Evolutionary conservation across 192 early-diverging fungal genomes (phyloP), one percentile per base, ranked within the genome.

Genomic region (Linderina pennispora): DNA sequence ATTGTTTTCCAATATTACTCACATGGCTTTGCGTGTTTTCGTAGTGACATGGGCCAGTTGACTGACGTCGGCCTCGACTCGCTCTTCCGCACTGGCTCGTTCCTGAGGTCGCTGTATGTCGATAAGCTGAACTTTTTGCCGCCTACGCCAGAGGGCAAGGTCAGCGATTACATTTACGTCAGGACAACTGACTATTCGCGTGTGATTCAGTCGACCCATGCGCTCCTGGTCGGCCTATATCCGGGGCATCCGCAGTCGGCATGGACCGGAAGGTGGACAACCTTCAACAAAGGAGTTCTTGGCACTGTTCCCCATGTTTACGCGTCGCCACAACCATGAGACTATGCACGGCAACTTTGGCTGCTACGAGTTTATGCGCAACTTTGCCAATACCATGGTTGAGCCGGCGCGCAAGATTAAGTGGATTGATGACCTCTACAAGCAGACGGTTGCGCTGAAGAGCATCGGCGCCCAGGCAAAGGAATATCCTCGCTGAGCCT

Each of bases 141-240:
- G 17, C 20, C 23, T 0, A 25, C n/a, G 3, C 45, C 55, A 1
- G 36, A 26, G 3, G n/a, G 28, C 28, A 36, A 31, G 15, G 40
- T 35, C 36, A 31, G 43, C 32, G 48, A 67, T 26, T 54, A 54
- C 48, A 44, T 83, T 35, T 81, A 80, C 45, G 49, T 80, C 43
- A 68, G 78, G 23, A 58, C 72, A 3, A 78, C 80, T 0, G 80
- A 78, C 41, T 86, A 83, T 54, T 58, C 79, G 19, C 69, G 83
- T 26, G 81, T 81, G 3, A 59, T 86, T 44, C 81, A 86, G 45
- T 77, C 71, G 8, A 66, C 82, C 2, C 77, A 80, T 38, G 76
- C 76, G 58, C 66, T 86, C 13, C 40, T 86, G 0, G 55, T 62
- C 10, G 80, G 83, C 0, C 50, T 86, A 38, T 77, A 67, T 50